Evolutionary conservation across 805 yeast species (phyloP), one percentile per base, ranked within the genome.

Genomic region (Millerozyma acaciae): DNA sequence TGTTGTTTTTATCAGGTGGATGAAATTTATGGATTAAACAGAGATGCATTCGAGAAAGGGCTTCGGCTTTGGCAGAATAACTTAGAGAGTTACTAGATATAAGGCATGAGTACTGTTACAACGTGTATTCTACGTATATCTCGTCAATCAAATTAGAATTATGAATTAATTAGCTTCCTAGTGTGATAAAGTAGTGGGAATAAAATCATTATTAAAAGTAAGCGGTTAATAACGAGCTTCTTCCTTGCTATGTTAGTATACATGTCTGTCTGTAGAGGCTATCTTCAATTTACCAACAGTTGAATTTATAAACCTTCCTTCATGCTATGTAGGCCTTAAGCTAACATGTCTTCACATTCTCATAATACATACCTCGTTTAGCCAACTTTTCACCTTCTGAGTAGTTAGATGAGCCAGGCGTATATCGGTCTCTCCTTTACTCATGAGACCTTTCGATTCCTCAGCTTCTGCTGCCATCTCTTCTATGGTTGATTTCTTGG

Each of bases 1-100:
- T 86, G 85, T 17, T 70, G 74, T 33, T 87, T 87, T 55, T 75
- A 76, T 10, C 73, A 77, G 49, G 73, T 87, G 6, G 75, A 78
- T 46, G 81, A 80, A 26, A 60, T 62, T 16, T 43, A 48, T 14
- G 86, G 87, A 1, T 66, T 82, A 21, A 75, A 79, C 1, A 67
- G 78, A 68, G 46, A 58, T 13, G 48, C 75, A n/a, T 80, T 76
- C 43, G 67, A 70, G 29, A 51, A 58, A 3, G 81, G 66, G 10
- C 38, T 74, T 16, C 35, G 46, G 23, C 43, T 45, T 16, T 69
- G 76, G 70, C 32, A 37, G 9, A n/a, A 14, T 3, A 28, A 28
- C 21, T n/a, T n/a, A n/a, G n/a, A n/a, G 22, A 20, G 22, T 20
- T 20, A 20, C 10, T 20, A 20, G 22, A n/a, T n/a, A n/a, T n/a